These are phyloP conservation scores for Pythium phragmitis DNA, from an alignment of 352 stramenopile species.

Conservation along the genomic window DNA sequence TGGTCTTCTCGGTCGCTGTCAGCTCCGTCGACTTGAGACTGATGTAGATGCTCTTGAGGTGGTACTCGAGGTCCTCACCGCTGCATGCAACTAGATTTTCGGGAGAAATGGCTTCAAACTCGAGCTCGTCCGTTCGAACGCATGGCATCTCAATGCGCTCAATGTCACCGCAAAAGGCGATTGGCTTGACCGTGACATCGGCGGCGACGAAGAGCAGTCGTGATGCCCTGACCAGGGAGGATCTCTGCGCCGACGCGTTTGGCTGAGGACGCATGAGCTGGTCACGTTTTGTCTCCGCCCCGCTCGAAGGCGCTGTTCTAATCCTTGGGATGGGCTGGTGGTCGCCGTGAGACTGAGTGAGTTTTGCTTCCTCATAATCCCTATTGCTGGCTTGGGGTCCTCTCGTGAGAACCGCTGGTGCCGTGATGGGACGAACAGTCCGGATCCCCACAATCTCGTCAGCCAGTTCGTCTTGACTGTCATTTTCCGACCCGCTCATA, in stretches of 20 bases:
- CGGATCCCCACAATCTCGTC: constrained; percentile 1
- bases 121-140: constrained; percentile 32
- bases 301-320: not conserved
- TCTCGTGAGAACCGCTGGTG: not conserved
- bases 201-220: constrained; percentile 54
- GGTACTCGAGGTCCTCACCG: constrained; percentile 55
- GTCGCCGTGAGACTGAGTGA: no score
- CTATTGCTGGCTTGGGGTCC: not conserved
- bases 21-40: constrained; percentile 47
- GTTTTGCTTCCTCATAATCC: no score
- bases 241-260: not conserved
- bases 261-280: no score
- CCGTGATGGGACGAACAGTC: constrained; percentile 25
- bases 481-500: constrained; percentile 5
- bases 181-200: constrained; percentile 61
- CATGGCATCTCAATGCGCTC: constrained; percentile 33
- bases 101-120: constrained; percentile 39
- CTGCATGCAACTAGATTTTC: constrained; percentile 42
- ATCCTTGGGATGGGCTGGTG: not conserved
- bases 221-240: constrained; percentile 11
- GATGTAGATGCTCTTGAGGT: constrained; percentile 78
- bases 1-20: constrained; percentile 33
- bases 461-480: constrained; percentile 3
- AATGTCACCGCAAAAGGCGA: constrained; percentile 56
- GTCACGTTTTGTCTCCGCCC: not conserved